Base-by-base conservation (phyloP, 2,329 filamentous ascomycete species). In the Arthrobotrys entomopaga region DNA sequence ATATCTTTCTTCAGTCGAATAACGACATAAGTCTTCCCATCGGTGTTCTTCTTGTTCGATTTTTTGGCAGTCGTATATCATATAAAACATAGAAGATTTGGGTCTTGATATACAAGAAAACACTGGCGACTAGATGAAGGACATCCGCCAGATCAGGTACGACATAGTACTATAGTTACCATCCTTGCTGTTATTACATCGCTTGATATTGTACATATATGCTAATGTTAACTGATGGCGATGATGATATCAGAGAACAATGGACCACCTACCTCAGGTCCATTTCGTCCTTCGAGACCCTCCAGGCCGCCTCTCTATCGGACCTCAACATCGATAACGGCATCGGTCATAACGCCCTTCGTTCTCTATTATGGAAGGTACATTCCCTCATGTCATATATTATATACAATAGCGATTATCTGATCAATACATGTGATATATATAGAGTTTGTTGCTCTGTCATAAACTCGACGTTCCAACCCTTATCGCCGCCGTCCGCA, bases 391-490 rank as follows among this genome's bases (percentile, higher is more conserved):
- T 43, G 24, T 22, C n/a, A 50, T 20, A 46, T 20, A 42, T 16
- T 24, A 16, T 48, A 26, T 66, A 38, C 11, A 22, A 48, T 40
- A 50, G 13, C 10, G 6, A 34, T 34, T 10, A 13, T 42, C 22
- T 26, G 52, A 22, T 53, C 10, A n/a, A n/a, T n/a, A n/a, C n/a
- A n/a, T 49, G 13, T 40, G 13, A 38, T 34, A 49, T 57, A n/a
- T 53, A 24, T 58, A 73, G 70, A 58, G 49, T 19, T 63, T 74
- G n/a, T 58, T 74, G 0, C 57, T 74, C 1, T 74, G 70, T 34
- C 70, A 74, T 29, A 76, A 75, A 59, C 22, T 73, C 19, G 77
- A 66, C 42, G 72, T 74, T n/a, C n/a, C 63, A 10, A 67, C 63
- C 42, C 49, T 74, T 49, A 11, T 67, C 50, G 24, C 66, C 20